A percentile compares a stretch with the other conserved stretches of the same genome.
Evolutionary conservation across 1,139 yeast genomes (phyloP).

Genomic region (Zygosaccharomyces sapae): DNA sequence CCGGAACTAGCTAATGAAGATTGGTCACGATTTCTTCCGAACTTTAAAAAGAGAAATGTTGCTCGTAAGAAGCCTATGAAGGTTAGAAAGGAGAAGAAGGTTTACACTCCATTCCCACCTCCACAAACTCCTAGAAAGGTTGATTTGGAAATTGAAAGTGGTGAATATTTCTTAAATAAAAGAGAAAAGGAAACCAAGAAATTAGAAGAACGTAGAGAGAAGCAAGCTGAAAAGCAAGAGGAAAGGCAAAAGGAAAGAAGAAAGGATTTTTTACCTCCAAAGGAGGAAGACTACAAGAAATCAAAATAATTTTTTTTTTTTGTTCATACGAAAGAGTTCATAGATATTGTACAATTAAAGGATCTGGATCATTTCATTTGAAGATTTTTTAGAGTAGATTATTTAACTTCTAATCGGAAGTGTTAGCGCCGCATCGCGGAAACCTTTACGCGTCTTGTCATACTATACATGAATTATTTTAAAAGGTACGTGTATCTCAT

Average conservation of each 20-base stretch:
- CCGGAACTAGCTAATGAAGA: slow-evolving; percentile 95
- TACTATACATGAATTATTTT: neutral
- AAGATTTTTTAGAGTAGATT: neutral
- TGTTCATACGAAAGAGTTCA: slow-evolving; percentile 19
- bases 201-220: slow-evolving; percentile 71
- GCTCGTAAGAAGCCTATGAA: slow-evolving; percentile 86
- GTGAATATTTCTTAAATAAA: slow-evolving; percentile 93
- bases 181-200: slow-evolving; percentile 71
- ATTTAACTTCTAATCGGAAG: neutral
- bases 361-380: neutral
- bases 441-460: neutral
- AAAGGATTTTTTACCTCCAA: slow-evolving; percentile 81
- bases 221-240: slow-evolving; percentile 67
- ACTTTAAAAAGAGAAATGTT: slow-evolving; percentile 93
- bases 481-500: slow-evolving; percentile 3
- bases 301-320: slow-evolving; percentile 26
- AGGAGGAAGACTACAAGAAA: slow-evolving; percentile 52
- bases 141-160: slow-evolving; percentile 95
- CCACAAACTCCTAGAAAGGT: slow-evolving; percentile 94
- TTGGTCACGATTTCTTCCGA: slow-evolving; percentile 96
- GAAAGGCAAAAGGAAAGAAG: slow-evolving; percentile 66
- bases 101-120: slow-evolving; percentile 99
- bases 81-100: slow-evolving; percentile 66
- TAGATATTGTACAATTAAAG: slow-evolving; percentile 1
- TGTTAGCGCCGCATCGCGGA: neutral